Evolutionary conservation across 345 rosid species (phyloP).

Genomic region (Citrus sp.): DNA sequence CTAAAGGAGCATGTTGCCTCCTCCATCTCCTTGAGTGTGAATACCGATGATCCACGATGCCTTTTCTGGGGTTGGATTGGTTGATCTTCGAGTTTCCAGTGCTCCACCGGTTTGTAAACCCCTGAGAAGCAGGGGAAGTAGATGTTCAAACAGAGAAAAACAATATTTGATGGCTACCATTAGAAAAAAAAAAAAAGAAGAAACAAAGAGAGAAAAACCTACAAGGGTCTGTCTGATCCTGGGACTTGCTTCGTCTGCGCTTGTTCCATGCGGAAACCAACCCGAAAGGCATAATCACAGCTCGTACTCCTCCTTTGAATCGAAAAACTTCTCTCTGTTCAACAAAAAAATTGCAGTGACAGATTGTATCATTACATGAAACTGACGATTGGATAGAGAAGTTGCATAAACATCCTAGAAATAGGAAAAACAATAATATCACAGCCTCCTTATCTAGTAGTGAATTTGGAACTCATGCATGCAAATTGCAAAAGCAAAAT

Average conservation of each 20-base stretch:
- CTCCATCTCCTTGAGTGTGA: slow-evolving; percentile 89
- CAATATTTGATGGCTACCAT: slow-evolving; percentile 21
- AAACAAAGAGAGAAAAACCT: slow-evolving; percentile 32
- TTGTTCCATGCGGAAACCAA: slow-evolving; percentile 93
- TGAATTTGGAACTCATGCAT: background rate
- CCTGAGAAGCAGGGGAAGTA: slow-evolving; percentile 43
- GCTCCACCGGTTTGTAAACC: slow-evolving; percentile 65
- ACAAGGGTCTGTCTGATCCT: slow-evolving; percentile 84
- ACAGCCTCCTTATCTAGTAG: background rate
- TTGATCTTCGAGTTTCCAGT: slow-evolving; percentile 70
- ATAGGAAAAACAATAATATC: slow-evolving; percentile 1
- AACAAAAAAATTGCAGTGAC: slow-evolving; percentile 14
- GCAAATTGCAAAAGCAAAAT: slow-evolving; percentile 7
- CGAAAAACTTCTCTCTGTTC: slow-evolving; percentile 7
- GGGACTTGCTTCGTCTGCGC: slow-evolving; percentile 86
- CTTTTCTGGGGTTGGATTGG: slow-evolving; percentile 42
- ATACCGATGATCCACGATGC: slow-evolving; percentile 62
- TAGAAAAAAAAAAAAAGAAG: slow-evolving; percentile 19
- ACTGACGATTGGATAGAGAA: slow-evolving; percentile 7
- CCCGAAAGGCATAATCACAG: slow-evolving; percentile 62
- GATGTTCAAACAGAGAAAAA: background rate
- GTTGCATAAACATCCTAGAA: slow-evolving; percentile 5
- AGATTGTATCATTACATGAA: slow-evolving; percentile 11
- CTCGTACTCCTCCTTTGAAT: background rate
- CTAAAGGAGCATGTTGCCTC: slow-evolving; percentile 74